Conservation (phyloP, 495 filamentous ascomycete genomes). For the Pseudoneurospora amorphoporcata region DNA sequence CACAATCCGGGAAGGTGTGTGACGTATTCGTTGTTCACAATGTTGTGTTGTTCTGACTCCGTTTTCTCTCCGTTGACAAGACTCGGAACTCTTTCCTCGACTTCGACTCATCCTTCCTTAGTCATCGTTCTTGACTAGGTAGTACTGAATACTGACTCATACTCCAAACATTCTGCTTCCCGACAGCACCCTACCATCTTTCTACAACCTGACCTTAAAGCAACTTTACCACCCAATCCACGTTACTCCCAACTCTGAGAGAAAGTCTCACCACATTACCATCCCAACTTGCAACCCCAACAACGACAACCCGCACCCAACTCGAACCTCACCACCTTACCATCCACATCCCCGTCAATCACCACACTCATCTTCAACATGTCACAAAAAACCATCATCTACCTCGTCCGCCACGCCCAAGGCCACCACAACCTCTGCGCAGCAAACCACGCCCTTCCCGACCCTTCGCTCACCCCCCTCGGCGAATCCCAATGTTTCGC, state of each 20-base stretch:
- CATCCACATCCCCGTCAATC: background rate
- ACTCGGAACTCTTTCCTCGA: background rate
- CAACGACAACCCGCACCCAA: background rate
- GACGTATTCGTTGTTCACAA: background rate
- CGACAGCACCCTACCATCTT: background rate
- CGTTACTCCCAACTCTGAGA: background rate
- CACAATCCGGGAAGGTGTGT: background rate
- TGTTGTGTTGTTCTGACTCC: background rate
- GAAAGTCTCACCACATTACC: background rate
- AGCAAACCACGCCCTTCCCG: conserved; percentile 62
- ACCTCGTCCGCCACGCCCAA: conserved; percentile 47
- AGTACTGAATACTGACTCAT: background rate
- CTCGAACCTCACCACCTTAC: background rate
- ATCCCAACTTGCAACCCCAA: background rate
- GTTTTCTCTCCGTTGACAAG: background rate
- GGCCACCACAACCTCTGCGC: conserved; percentile 71
- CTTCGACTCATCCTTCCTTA: background rate
- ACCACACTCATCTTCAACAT: background rate
- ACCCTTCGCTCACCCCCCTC: conserved; percentile 68
- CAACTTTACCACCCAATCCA: background rate
- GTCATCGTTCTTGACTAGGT: background rate
- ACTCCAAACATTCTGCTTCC: background rate
- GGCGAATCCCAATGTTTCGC: conserved; percentile 65
- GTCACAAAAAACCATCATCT: conserved; percentile 27
- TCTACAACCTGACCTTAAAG: background rate